Conservation (phyloP, 805 yeast species). For the Candida tammaniensis region DNA sequence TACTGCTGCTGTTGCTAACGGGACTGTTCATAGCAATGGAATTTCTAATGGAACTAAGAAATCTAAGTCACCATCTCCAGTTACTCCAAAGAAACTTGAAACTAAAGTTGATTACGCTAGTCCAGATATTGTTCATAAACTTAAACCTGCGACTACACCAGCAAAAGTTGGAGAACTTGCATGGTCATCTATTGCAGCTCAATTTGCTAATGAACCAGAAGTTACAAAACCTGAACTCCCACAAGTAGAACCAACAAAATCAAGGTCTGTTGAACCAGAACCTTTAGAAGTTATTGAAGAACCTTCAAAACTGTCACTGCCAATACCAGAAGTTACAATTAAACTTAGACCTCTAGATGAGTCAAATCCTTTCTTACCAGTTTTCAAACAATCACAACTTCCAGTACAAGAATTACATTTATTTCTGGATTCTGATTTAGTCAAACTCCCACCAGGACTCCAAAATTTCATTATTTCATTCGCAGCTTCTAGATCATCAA, state of each 20-base stretch:
- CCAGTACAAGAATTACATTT: constrained; percentile 29
- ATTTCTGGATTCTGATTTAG: constrained; percentile 33
- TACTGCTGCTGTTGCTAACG: background rate
- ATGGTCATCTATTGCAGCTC: constrained; percentile 55
- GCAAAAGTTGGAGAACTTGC: constrained; percentile 53
- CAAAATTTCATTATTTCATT: constrained; percentile 41
- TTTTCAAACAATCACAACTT: constrained; percentile 29
- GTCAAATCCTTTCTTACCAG: too few relatives aligned
- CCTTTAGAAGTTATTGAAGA: too few relatives aligned
- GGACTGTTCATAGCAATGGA: background rate
- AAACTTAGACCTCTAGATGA: too few relatives aligned
- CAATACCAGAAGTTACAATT: too few relatives aligned
- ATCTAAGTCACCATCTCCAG: constrained; percentile 3
- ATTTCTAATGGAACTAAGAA: too few relatives aligned
- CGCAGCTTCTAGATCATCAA: constrained; percentile 24
- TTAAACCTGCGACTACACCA: constrained; percentile 57
- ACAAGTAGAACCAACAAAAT: background rate
- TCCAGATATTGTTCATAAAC: constrained; percentile 39
- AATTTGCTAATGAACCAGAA: constrained; percentile 17
- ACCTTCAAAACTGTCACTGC: too few relatives aligned
- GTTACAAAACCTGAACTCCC: background rate
- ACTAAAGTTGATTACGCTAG: constrained; percentile 29
- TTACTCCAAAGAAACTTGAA: constrained; percentile 12
- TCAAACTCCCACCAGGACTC: constrained; percentile 40
- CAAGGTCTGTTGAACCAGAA: background rate